Base-by-base conservation (phyloP, 306 rosid species). In the Prunus padus region DNA sequence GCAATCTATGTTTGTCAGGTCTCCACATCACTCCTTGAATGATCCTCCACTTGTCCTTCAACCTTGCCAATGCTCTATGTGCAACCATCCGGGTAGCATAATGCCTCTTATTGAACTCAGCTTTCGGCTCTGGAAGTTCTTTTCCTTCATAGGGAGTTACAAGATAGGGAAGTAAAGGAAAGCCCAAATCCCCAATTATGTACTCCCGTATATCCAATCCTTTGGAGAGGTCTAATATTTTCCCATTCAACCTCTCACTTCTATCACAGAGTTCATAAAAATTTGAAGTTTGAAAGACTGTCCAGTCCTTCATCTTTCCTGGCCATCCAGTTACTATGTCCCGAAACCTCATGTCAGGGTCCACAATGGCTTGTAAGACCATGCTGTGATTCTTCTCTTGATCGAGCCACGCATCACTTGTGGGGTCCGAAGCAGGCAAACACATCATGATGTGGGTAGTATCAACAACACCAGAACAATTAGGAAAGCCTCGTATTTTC, bases 241-340 rank as follows among this genome's bases (percentile, higher is more conserved):
- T 90, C 37, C 97, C 96, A 37, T 86, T 90, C 82, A 92, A 78
- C 55, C 93, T 88, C 81, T 85, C 95, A 54, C 87, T 97, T 31
- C 84, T 81, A 8, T 76, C 84, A 71, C 94, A 92, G 11, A 86
- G 90, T 74, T 89, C 78, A 74, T 60, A 77, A 82, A 94, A 86
- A 72, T 84, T 87, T 20, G 97, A 92, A 78, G 82, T 83, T 83
- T 88, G 86, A 26, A 92, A 90, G 37, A 90, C 82, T 57, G 72
- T 67, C 84, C 78, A 84, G 46, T 92, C 98, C 68, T 80, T 75
- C 97, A 94, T 84, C 81, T 80, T 85, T 22, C 93, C 97, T 0
- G 98, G 98, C 92, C 96, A 90, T 62, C 98, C 98, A 0, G 97
- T 85, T 76, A 90, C 88, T 77, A 94, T 87, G 84, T 94, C 97